Evolutionary conservation across 2,329 filamentous ascomycete species (phyloP).

Genomic region (Graphiopsis chlorocephala): DNA sequence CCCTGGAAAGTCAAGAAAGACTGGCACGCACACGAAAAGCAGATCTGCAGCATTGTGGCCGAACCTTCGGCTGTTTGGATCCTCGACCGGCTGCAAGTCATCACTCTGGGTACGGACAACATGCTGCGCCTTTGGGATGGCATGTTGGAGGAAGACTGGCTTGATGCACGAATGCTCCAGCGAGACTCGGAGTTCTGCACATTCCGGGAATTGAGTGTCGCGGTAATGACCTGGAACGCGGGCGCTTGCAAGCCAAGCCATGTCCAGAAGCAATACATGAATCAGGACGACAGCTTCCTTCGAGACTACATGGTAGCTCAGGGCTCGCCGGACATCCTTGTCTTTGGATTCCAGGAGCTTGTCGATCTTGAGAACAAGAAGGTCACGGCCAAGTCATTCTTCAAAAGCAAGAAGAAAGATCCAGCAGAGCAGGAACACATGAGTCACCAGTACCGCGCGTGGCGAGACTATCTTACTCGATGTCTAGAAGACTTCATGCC

Average conservation of each 20-base stretch:
- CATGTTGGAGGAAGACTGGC: constrained; percentile 86
- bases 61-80: constrained; percentile 84
- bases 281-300: constrained; percentile 73
- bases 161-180: constrained; percentile 85
- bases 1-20: constrained; percentile 93
- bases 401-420: constrained; percentile 82
- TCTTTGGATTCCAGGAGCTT: constrained; percentile 98
- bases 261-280: constrained; percentile 68
- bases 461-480: constrained; percentile 84
- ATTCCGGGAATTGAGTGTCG: constrained; percentile 75
- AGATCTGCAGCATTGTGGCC: constrained; percentile 72
- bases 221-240: constrained; percentile 94
- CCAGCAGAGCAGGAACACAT: constrained; percentile 81
- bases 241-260: constrained; percentile 79
- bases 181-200: constrained; percentile 79
- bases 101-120: constrained; percentile 84
- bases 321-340: constrained; percentile 78
- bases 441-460: constrained; percentile 95
- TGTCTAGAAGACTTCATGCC: constrained; percentile 82
- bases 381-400: constrained; percentile 88
- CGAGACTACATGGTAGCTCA: constrained; percentile 73
- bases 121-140: constrained; percentile 87
- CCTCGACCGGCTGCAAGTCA: constrained; percentile 76
- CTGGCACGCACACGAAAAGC: constrained; percentile 86
- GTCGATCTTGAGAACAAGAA: constrained; percentile 97